Conservation (phyloP, 2,329 filamentous ascomycete genomes). For the Hypoxylon sp. region DNA sequence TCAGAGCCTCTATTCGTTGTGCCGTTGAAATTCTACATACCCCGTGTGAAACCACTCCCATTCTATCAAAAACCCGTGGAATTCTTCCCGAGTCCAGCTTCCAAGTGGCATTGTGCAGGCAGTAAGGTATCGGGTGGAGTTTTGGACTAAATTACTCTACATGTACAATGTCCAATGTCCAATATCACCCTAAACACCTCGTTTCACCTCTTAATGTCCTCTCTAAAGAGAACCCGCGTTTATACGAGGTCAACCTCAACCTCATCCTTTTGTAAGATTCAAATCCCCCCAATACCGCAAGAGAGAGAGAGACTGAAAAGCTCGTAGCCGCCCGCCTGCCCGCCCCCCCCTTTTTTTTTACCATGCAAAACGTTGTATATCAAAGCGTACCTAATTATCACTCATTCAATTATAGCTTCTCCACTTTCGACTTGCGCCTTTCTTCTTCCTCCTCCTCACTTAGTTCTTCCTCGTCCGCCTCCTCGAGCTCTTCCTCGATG, state of each 20-base stretch:
- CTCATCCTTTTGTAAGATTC: not conserved
- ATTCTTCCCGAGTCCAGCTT: conserved; percentile 26
- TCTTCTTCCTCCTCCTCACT: conserved; percentile 52
- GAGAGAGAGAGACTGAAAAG: conserved; percentile 2
- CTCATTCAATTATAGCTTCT: conserved; percentile 27
- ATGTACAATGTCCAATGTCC: conserved; percentile 37
- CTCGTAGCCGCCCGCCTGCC: not conserved
- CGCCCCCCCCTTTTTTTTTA: not conserved
- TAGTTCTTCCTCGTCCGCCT: conserved; percentile 57
- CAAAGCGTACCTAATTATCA: conserved; percentile 19
- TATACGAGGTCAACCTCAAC: conserved; percentile 12
- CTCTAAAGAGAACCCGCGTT: conserved; percentile 13
- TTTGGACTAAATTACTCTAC: conserved; percentile 45
- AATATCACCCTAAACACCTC: conserved; percentile 21
- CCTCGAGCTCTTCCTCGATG: conserved; percentile 65
- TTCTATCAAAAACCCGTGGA: conserved; percentile 32
- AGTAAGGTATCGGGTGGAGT: conserved; percentile 48
- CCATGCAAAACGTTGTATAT: conserved; percentile 40
- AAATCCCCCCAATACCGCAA: conserved; percentile 1
- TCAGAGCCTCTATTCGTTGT: conserved; percentile 23
- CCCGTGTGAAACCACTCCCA: conserved; percentile 4
- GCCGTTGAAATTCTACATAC: conserved; percentile 25
- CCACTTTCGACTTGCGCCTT: conserved; percentile 44
- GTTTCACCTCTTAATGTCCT: conserved; percentile 6
- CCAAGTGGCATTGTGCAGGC: conserved; percentile 21